Percentiles rank a stretch among this genome's conserved stretches.
These are phyloP conservation scores for Colletotrichum lindemuthianum DNA, from an alignment of 2,329 filamentous ascomycete genomes.

Conservation along the genomic window DNA sequence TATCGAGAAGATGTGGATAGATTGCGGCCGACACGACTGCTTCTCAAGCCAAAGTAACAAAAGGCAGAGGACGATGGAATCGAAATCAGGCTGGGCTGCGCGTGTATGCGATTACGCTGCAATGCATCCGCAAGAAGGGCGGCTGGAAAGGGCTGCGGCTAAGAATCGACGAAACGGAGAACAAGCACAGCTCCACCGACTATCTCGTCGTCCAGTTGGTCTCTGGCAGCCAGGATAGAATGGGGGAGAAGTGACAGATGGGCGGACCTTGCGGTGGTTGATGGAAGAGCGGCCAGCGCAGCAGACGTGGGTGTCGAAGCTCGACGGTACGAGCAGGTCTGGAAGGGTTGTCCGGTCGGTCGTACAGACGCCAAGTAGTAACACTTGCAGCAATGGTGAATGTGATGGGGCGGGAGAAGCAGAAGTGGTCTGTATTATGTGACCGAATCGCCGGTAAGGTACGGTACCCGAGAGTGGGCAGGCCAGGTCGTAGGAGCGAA, in stretches of 20 bases:
- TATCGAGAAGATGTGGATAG: slow-evolving; percentile 27
- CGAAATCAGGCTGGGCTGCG: slow-evolving; percentile 32
- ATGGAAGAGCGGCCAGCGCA: neutral
- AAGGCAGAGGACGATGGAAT: neutral
- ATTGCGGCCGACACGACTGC: slow-evolving; percentile 26
- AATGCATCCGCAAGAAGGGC: slow-evolving; percentile 27
- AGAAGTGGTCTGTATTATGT: neutral
- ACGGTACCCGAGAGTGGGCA: slow-evolving; percentile 9
- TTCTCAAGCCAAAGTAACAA: slow-evolving; percentile 9
- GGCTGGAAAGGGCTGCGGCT: slow-evolving; percentile 32
- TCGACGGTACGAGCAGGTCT: slow-evolving; percentile 6
- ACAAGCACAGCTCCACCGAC: slow-evolving; percentile 30
- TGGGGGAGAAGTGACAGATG: neutral
- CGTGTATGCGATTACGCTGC: slow-evolving; percentile 30
- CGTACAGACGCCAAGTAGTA: slow-evolving; percentile 6
- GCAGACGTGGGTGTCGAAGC: slow-evolving; percentile 17
- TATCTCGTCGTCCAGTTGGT: slow-evolving; percentile 17
- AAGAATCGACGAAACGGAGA: slow-evolving; percentile 33
- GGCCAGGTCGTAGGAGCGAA: neutral
- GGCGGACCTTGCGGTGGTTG: no score
- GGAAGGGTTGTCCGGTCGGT: slow-evolving; percentile 11
- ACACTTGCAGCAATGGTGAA: neutral
- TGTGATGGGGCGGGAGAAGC: neutral
- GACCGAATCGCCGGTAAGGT: slow-evolving; percentile 4
- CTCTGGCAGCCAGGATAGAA: slow-evolving; percentile 17